Evolutionary conservation across 352 stramenopile species (phyloP).

Genomic region (Phytophthora cactorum): DNA sequence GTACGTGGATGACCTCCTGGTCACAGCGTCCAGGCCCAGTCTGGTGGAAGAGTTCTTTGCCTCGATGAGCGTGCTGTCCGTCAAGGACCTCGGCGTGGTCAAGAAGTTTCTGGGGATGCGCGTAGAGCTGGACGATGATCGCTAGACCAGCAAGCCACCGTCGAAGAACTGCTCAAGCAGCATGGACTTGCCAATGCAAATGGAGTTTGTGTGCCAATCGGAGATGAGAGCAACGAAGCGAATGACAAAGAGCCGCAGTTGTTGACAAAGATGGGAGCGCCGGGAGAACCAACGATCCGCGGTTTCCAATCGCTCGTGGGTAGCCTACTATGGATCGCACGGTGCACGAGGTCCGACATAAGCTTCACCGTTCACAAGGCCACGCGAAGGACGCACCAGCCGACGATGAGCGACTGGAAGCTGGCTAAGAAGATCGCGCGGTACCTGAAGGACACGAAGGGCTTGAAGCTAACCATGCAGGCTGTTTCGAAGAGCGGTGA

Average conservation of each 20-base stretch:
- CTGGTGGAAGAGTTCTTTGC: conserved; percentile 8
- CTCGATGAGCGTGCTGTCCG: conserved; percentile 16
- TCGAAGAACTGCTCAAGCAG: neutral
- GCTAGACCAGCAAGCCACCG: neutral
- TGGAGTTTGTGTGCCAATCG: too few species aligned
- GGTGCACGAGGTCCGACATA: neutral
- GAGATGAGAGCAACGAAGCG: neutral
- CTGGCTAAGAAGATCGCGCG: neutral
- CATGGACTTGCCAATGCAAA: neutral
- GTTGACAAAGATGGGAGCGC: neutral
- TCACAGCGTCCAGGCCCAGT: conserved; percentile 11
- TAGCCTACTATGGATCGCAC: neutral
- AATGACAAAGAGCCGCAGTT: neutral
- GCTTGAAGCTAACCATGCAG: neutral
- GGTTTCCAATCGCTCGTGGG: neutral
- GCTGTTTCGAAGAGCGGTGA: neutral
- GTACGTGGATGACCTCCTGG: conserved; percentile 31
- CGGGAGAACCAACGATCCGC: neutral
- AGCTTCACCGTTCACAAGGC: neutral
- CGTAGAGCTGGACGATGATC: neutral
- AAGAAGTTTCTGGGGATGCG: conserved; percentile 41
- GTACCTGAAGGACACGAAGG: neutral
- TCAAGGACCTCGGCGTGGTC: conserved; percentile 38
- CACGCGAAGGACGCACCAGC: neutral
- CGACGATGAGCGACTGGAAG: neutral